Conservation (phyloP, 164 flowering plant genomes). For the Litsea cubeba region DNA sequence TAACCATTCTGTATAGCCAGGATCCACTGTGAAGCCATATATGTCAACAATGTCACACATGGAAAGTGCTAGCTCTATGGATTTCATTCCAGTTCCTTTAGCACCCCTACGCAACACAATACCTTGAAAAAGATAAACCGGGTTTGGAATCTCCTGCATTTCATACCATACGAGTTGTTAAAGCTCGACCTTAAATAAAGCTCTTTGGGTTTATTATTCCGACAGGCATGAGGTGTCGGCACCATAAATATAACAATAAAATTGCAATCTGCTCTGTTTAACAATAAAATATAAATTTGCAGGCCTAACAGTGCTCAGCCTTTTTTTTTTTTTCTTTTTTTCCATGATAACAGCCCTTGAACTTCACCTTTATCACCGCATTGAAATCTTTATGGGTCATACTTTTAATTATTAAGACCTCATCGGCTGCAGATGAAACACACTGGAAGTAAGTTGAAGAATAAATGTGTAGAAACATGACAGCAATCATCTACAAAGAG, state of each 20-base stretch:
- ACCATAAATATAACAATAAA: background rate
- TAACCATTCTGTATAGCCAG: slow-evolving; percentile 96
- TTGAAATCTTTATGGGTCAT: slow-evolving; percentile 93
- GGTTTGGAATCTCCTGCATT: slow-evolving; percentile 81
- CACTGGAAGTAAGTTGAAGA: background rate
- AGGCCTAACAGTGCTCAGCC: background rate
- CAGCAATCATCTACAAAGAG: slow-evolving; percentile 1
- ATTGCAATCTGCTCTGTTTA: background rate
- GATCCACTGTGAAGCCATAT: slow-evolving; percentile 99
- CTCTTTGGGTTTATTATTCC: background rate
- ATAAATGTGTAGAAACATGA: background rate
- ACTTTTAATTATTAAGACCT: slow-evolving; percentile 95
- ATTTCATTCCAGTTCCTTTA: slow-evolving; percentile 99
- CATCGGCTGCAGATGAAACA: slow-evolving; percentile 59
- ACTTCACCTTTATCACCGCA: slow-evolving; percentile 86
- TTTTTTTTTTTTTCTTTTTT: too few species aligned
- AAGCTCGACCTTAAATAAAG: background rate
- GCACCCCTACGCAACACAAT: slow-evolving; percentile 97
- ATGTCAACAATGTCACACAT: slow-evolving; percentile 98
- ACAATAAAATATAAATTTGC: background rate
- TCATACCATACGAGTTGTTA: background rate
- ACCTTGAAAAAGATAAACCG: slow-evolving; percentile 98
- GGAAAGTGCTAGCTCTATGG: slow-evolving; percentile 93
- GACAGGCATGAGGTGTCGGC: background rate
- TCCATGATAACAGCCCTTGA: too few species aligned